Base-by-base conservation (phyloP, 2,329 filamentous ascomycete genomes). In the Cercospora sp. region DNA sequence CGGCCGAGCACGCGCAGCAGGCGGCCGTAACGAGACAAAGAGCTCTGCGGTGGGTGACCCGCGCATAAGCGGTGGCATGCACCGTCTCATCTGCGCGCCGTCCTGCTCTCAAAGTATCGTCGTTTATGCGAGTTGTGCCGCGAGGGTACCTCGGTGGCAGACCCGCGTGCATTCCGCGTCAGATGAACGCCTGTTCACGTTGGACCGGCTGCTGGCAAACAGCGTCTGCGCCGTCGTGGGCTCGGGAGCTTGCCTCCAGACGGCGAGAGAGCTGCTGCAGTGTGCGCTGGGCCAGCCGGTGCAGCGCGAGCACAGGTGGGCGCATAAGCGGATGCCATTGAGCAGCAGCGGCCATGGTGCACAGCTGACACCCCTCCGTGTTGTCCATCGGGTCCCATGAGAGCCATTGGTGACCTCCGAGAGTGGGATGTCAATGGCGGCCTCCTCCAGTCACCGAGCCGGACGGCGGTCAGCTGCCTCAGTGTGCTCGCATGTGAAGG, bases 11-110 rank as follows among this genome's bases (percentile, higher is more conserved):
- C 45, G 20, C 45, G 18, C 45, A 42, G 64, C 53, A 66, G 45
- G 64, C 31, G 63, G 53, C 53, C 28, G 60, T 45, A 63, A 55
- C 63, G 53, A 30, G 55, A 42, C 65, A 60, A 55, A 64, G 61
- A 64, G 59, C 60, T 60, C 60, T 55, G 51, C 51, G 45, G 18
- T 51, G 45, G 26, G 16, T 48, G 61, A 45, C 65, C 64, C 69
- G 67, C 64, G 55, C 58, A 33, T 70, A 70, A 67, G 69, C 63
- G 69, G 66, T 63, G 63, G 42, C 59, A 61, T 63, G 55, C 65
- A 58, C 28, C 65, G 26, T 39, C 42, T 36, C 31, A 53, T 39
- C 51, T 42, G 36, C 36, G 36, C 59, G 30, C 65, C 20, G 60
- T 58, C 58, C 18, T 59, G 51, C 60, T 12, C 59, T 63, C 45